Conservation (phyloP, 768 basidiomycete species). For the Nevesoporus exiguus region DNA sequence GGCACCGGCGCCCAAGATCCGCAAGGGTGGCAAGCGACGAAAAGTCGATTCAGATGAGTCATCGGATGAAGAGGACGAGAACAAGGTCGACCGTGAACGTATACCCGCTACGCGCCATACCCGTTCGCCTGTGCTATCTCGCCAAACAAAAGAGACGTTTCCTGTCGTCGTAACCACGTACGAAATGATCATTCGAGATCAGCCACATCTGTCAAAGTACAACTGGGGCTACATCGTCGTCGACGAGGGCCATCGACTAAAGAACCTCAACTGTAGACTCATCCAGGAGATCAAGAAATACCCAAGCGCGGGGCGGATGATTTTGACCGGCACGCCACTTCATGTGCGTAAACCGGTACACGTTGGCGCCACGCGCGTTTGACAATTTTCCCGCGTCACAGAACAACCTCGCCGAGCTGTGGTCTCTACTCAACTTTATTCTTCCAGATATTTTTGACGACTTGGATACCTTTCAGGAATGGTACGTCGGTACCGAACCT, state of each 20-base stretch:
- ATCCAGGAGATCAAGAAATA: constrained; percentile 90
- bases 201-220: constrained; percentile 59
- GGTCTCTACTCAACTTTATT: constrained; percentile 94
- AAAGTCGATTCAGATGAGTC: constrained; percentile 7
- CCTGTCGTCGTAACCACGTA: constrained; percentile 90
- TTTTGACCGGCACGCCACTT: constrained; percentile 93
- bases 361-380: background rate
- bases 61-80: constrained; percentile 15
- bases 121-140: constrained; percentile 1
- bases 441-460: constrained; percentile 92
- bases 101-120: constrained; percentile 23
- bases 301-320: constrained; percentile 79
- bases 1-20: constrained; percentile 5
- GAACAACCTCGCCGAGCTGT: constrained; percentile 95
- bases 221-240: constrained; percentile 93
- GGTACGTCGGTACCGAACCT: constrained; percentile 41
- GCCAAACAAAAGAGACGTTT: constrained; percentile 43
- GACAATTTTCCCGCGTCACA: constrained; percentile 32
- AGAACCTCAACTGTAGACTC: constrained; percentile 90
- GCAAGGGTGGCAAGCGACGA: constrained; percentile 20
- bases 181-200: constrained; percentile 88
- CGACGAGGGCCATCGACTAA: constrained; percentile 92
- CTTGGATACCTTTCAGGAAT: constrained; percentile 85
- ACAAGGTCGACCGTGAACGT: constrained; percentile 7
- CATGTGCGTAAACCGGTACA: constrained; percentile 54